These are phyloP conservation scores for Sporothrix euskadiensis DNA, from an alignment of 2,329 filamentous ascomycete genomes.

Conservation along the genomic window DNA sequence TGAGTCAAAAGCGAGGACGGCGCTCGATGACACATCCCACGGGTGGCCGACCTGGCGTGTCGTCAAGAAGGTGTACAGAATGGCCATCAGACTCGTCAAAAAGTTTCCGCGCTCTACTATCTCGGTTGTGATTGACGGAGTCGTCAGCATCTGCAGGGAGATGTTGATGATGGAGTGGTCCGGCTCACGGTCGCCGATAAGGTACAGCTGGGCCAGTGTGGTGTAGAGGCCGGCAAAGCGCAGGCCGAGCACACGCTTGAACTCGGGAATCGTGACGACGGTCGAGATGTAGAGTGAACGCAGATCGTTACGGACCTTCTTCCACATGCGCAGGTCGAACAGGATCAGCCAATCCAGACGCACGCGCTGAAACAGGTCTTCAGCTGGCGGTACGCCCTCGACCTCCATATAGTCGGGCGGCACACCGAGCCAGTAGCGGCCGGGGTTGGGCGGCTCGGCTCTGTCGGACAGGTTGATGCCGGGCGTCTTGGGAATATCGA, in stretches of 20 bases:
- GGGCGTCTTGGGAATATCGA: slow-evolving; percentile 82
- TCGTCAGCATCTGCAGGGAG: slow-evolving; percentile 93
- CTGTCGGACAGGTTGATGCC: slow-evolving; percentile 48
- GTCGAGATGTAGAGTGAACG: slow-evolving; percentile 95
- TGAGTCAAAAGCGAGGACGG: slow-evolving; percentile 87
- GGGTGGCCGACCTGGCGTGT: slow-evolving; percentile 94
- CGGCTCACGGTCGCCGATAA: slow-evolving; percentile 93
- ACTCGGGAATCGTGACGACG: slow-evolving; percentile 90
- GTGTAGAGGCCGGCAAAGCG: slow-evolving; percentile 96
- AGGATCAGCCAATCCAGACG: slow-evolving; percentile 92
- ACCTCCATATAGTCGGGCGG: slow-evolving; percentile 67
- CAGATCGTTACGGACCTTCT: slow-evolving; percentile 86
- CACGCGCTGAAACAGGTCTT: slow-evolving; percentile 86
- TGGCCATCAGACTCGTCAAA: slow-evolving; percentile 89
- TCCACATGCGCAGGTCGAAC: slow-evolving; percentile 95
- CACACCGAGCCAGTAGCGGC: slow-evolving; percentile 83
- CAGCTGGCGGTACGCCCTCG: slow-evolving; percentile 67
- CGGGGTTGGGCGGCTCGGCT: slow-evolving; percentile 60
- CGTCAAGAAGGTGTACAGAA: slow-evolving; percentile 95
- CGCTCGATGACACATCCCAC: slow-evolving; percentile 80
- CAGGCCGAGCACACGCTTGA: slow-evolving; percentile 89
- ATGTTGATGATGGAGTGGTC: slow-evolving; percentile 99
- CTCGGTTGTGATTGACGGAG: slow-evolving; percentile 93
- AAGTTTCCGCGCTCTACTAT: slow-evolving; percentile 95
- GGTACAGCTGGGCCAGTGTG: slow-evolving; percentile 85